Percentiles rank a stretch among this genome's conserved stretches.
phyloP scores from a whole-genome alignment of 257 asterid species.

The Fraxinus anomala region DNA sequence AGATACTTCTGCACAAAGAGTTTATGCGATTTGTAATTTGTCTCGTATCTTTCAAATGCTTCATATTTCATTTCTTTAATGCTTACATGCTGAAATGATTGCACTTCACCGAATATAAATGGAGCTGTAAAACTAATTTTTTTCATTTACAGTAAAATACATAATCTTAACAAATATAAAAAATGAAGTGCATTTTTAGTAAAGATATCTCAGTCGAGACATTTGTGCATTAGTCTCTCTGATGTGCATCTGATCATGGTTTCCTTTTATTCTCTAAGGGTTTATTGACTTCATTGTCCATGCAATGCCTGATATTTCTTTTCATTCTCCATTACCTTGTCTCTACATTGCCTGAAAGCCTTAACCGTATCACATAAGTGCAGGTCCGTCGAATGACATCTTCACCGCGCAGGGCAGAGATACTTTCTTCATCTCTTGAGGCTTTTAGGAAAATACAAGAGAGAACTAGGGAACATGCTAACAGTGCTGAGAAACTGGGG shows the following conservation, averaged over 20 bases:
- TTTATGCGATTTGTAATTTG: slow-evolving; percentile 14
- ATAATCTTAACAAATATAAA: slow-evolving; percentile 8
- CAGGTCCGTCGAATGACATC: slow-evolving; percentile 99
- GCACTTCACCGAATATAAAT: neutral
- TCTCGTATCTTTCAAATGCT: slow-evolving; percentile 12
- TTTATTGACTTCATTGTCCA: slow-evolving; percentile 19
- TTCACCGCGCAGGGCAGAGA: slow-evolving; percentile 98
- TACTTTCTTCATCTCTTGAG: slow-evolving; percentile 95
- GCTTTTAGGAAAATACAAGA: slow-evolving; percentile 92
- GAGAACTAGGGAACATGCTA: slow-evolving; percentile 54
- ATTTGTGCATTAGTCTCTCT: slow-evolving; percentile 20
- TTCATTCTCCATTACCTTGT: slow-evolving; percentile 15
- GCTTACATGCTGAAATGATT: slow-evolving; percentile 14
- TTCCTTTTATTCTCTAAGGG: slow-evolving; percentile 10
- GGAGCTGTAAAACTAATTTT: slow-evolving; percentile 17
- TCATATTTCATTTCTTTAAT: slow-evolving; percentile 5
- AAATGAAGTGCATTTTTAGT: slow-evolving; percentile 14
- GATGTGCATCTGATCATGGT: slow-evolving; percentile 4
- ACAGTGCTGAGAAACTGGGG: slow-evolving; percentile 37
- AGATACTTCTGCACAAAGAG: neutral
- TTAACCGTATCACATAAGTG: slow-evolving; percentile 29
- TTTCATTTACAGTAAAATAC: slow-evolving; percentile 19
- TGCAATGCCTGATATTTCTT: neutral
- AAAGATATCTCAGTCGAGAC: slow-evolving; percentile 17
- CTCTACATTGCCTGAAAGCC: slow-evolving; percentile 15